These are phyloP conservation scores for Amoebophrya sp. DNA, from an alignment of 169 alveolate genomes.

Conservation along the genomic window DNA sequence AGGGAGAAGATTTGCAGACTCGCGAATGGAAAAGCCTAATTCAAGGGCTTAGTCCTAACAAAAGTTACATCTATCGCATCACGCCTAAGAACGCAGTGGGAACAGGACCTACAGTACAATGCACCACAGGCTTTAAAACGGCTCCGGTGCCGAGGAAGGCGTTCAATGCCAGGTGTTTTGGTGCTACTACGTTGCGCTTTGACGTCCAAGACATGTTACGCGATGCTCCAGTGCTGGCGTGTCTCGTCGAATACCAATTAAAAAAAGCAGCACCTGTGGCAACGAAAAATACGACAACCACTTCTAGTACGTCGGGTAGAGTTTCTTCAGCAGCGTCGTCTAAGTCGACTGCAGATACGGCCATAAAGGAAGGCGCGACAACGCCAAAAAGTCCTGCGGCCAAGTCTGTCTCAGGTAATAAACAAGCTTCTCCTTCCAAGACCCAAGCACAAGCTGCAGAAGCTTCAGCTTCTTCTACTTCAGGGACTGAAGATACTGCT, in stretches of 20 bases:
- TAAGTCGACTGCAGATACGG: too few species aligned
- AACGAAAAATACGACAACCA: too few species aligned
- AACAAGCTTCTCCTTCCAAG: too few species aligned
- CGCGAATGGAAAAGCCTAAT: neutral
- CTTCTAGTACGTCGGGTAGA: too few species aligned
- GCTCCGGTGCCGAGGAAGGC: neutral
- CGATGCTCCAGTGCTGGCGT: neutral
- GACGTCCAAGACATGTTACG: neutral
- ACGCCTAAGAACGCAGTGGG: neutral
- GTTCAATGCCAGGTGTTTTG: neutral
- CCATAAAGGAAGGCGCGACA: too few species aligned
- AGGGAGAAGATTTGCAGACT: neutral
- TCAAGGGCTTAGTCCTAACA: neutral
- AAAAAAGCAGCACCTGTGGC: too few species aligned
- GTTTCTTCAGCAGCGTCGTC: too few species aligned
- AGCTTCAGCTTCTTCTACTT: too few species aligned
- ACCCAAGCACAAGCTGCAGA: too few species aligned
- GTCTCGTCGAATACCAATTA: neutral
- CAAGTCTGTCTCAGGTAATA: too few species aligned
- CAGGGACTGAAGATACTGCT: too few species aligned
- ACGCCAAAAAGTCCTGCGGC: too few species aligned
- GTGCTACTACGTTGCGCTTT: neutral
- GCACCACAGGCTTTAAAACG: neutral
- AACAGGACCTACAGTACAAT: neutral
- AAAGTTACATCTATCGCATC: neutral